phyloP scores from a whole-genome alignment of 495 filamentous ascomycete genomes.

The Neurospora hispaniola region DNA sequence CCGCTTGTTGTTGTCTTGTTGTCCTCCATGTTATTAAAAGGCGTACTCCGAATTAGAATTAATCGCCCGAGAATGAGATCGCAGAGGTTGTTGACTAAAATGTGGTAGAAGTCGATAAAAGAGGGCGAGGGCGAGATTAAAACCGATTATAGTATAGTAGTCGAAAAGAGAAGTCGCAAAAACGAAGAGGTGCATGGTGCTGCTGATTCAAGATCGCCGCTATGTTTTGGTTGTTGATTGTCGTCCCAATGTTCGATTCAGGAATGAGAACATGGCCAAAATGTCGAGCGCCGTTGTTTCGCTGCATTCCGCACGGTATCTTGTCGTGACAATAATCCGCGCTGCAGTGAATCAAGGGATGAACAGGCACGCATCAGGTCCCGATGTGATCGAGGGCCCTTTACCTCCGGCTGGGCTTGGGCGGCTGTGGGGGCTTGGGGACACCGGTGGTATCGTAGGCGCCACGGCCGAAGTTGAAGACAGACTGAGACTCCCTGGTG shows the following conservation, averaged over 20 bases:
- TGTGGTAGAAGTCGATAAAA: slow-evolving; percentile 1
- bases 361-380: slow-evolving; percentile 1
- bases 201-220: neutral
- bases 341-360: slow-evolving; percentile 11
- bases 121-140: slow-evolving; percentile 22
- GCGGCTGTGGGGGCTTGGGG: slow-evolving; percentile 40
- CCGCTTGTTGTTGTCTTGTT: slow-evolving; percentile 4
- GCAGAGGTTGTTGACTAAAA: slow-evolving; percentile 1
- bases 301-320: neutral
- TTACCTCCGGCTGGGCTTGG: slow-evolving; percentile 37
- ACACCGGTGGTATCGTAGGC: slow-evolving; percentile 48
- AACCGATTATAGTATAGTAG: slow-evolving; percentile 10
- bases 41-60: slow-evolving; percentile 27
- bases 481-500: slow-evolving; percentile 30
- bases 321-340: slow-evolving; percentile 1
- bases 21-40: slow-evolving; percentile 28
- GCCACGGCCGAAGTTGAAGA: slow-evolving; percentile 43
- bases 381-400: neutral
- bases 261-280: neutral
- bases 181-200: neutral
- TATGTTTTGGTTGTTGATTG: neutral
- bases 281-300: neutral
- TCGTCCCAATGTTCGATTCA: neutral
- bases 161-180: slow-evolving; percentile 2
- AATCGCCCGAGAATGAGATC: neutral